Evolutionary conservation across 306 rosid genomes (phyloP).

Genomic region (Dalbergia cultrata): DNA sequence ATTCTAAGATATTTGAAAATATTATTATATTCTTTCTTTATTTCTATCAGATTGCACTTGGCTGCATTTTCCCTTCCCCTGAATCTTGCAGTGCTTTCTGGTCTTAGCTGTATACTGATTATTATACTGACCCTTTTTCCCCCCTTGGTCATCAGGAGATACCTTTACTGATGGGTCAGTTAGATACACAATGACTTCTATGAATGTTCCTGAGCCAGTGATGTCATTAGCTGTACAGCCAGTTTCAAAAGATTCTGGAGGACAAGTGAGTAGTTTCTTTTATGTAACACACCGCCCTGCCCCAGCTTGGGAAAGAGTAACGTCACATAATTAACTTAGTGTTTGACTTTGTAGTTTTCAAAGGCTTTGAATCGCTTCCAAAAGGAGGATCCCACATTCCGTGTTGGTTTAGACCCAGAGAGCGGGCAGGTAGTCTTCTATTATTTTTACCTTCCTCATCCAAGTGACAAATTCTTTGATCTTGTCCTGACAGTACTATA

Average conservation of each 20-base stretch:
- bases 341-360: constrained; percentile 71
- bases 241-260: constrained; percentile 97
- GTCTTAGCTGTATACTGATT: constrained; percentile 27
- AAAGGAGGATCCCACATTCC: constrained; percentile 97
- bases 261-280: constrained; percentile 78
- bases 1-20: too few species aligned
- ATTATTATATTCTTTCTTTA: too few species aligned
- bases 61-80: background rate
- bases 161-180: constrained; percentile 95
- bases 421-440: constrained; percentile 84
- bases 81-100: constrained; percentile 29
- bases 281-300: constrained; percentile 20
- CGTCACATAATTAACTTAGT: constrained; percentile 35
- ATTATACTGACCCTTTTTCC: background rate
- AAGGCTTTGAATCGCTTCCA: constrained; percentile 99
- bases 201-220: constrained; percentile 99
- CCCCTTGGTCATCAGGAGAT: constrained; percentile 73
- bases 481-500: constrained; percentile 33
- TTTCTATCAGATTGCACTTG: background rate
- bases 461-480: constrained; percentile 29
- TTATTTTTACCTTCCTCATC: background rate
- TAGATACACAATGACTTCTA: constrained; percentile 95
- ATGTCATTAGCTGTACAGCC: constrained; percentile 99
- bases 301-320: background rate
- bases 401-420: constrained; percentile 97